Evolutionary conservation across 116 monocot species (phyloP), one percentile per base, ranked within the genome.

Genomic region (Iris pallida): DNA sequence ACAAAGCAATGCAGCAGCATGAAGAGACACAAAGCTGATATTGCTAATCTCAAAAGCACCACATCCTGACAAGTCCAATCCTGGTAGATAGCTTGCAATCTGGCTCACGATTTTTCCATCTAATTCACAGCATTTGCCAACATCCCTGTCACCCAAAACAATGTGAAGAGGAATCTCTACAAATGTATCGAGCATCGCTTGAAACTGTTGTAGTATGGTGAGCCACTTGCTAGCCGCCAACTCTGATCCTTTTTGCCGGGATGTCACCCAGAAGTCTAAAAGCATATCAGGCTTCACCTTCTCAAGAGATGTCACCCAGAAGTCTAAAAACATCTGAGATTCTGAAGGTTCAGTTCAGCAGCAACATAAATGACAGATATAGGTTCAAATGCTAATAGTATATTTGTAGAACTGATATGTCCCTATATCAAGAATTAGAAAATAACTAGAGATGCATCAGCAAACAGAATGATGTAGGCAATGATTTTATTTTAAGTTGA

Each of bases 241-340:
- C 45, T 61, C 11, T 4, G 57, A 70, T 8, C 84, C 83, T 63
- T 53, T n/a, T 74, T 8, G 83, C 79, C 1, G 87, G 72, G n/a
- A 84, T 58, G 63, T 87, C 90, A 0, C 87, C 90, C 79, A 91
- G 63, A 2, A 91, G n/a, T n/a, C 79, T 17, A 91, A 53, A 55
- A 91, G 79, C 82, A 91, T 82, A 69, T 91, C 84, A 3, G 84
- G 84, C 55, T 82, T 71, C 68, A 91, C 65, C 65, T 41, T 87
- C 68, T 77, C 62, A 57, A 82, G 68, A 13, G 91, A 84, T 63
- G 79, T 91, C 87, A 87, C 81, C 3, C 51, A 76, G 53, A 74
- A 14, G 44, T 20, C 40, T 13, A 1, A n/a, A n/a, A n/a, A n/a
- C 53, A 56, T n/a, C n/a, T n/a, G n/a, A n/a, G n/a, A n/a, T n/a